Evolutionary conservation across 768 basidiomycete genomes (phyloP).

Genomic region (Butyriboletus loyo): DNA sequence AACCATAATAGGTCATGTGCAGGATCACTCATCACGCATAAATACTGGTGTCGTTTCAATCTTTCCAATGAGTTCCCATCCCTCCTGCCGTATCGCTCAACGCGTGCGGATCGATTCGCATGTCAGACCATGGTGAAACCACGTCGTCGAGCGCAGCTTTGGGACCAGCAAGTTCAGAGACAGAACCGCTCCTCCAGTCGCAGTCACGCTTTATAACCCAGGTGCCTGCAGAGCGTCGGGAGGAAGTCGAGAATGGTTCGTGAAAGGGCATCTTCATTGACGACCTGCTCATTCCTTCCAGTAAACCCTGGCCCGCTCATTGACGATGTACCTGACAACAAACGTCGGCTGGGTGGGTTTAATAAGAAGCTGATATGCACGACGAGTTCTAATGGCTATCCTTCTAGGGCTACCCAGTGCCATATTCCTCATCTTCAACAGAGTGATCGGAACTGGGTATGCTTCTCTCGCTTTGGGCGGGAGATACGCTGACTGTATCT

Average conservation of each 20-base stretch:
- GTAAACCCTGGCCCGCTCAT: slow-evolving; percentile 16
- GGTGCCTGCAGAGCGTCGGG: neutral
- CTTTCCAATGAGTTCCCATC: too few species aligned
- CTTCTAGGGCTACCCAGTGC: slow-evolving; percentile 41
- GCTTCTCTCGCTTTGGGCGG: neutral
- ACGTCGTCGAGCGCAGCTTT: neutral
- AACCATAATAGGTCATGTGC: too few species aligned
- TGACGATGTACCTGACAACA: slow-evolving; percentile 47
- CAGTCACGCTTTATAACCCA: neutral
- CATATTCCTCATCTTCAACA: slow-evolving; percentile 68
- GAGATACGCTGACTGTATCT: neutral
- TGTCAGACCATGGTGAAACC: neutral
- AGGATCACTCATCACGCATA: neutral
- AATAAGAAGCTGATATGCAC: neutral
- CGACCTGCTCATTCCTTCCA: neutral
- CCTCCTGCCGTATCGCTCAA: too few species aligned
- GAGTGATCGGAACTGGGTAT: slow-evolving; percentile 72
- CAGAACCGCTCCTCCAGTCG: slow-evolving; percentile 20
- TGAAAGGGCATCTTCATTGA: neutral
- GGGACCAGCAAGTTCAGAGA: slow-evolving; percentile 11
- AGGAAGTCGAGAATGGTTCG: slow-evolving; percentile 16
- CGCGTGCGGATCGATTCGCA: neutral
- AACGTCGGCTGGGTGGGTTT: slow-evolving; percentile 50
- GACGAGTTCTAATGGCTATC: neutral
- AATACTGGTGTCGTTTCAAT: neutral